Base-by-base conservation (phyloP, 371 early-diverging fungal species). In the Chytridium lagenaria region DNA sequence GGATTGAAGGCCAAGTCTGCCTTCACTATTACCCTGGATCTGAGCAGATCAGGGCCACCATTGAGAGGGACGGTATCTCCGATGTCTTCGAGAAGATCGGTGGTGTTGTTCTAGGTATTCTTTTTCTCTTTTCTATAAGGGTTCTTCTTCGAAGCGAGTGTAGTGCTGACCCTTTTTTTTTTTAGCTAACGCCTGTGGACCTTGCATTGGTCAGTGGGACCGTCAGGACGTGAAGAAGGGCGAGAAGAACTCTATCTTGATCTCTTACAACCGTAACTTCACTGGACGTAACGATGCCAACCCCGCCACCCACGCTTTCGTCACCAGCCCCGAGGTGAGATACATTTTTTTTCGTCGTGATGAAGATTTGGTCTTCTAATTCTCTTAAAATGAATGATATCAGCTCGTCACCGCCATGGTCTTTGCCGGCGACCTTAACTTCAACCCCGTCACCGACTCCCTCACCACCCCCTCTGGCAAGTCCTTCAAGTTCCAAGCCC, bases 221-320 rank as follows among this genome's bases (percentile, higher is more conserved):
- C 93, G 98, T 74, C 86, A 86, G 40, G 93, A 92, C 78, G 76
- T 90, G 23, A 83, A 85, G 81, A 88, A 87, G 78, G 87, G 86
- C 63, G 89, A 87, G 55, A 75, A 78, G 68, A 98, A 98, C 85
- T 90, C 95, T 19, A 98, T 98, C 64, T 79, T 98, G 74, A 94
- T 95, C 28, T 96, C 96, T 15, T 98, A 94, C 88, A 98, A 98
- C 87, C 93, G 98, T 80, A 98, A 98, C 88, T 98, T 98, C 87
- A 90, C 91, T 63, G 93, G 92, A 67, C 91, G 98, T 75, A 98
- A 98, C 81, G 98, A 98, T 80, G 96, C 93, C 70, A 95, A 95
- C 82, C 89, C 97, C 44, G 89, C 90, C 67, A 98, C 98, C 57
- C 92, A 93, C 90, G 92, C 93, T 87, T 98, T 98, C 76, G 86